Percentiles rank a stretch among this genome's conserved stretches.
Evolutionary conservation across 2,329 filamentous ascomycete genomes (phyloP).

Genomic region (Fusarium brachygibbosum): DNA sequence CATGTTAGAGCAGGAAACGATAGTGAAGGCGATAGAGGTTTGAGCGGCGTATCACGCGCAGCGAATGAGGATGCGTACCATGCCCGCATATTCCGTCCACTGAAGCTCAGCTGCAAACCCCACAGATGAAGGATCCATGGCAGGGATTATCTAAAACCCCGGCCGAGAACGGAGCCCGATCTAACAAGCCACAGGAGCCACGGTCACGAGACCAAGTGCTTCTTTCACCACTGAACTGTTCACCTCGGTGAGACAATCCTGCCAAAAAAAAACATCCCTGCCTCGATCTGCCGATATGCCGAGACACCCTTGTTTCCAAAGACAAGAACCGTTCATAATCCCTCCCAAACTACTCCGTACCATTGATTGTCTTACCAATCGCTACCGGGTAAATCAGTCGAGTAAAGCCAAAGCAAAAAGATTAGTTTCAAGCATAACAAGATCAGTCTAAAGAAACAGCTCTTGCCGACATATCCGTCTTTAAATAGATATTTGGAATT

Average conservation of each 20-base stretch:
- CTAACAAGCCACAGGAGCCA: conserved; percentile 1
- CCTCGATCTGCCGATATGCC: conserved; percentile 34
- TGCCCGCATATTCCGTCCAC: conserved; percentile 10
- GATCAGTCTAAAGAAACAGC: neutral
- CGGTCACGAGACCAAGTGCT: conserved; percentile 20
- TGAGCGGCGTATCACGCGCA: conserved; percentile 22
- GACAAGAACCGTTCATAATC: conserved; percentile 16
- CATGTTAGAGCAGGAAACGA: conserved; percentile 45
- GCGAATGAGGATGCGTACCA: conserved; percentile 36
- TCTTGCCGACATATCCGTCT: conserved; percentile 23
- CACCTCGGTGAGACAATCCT: conserved; percentile 31
- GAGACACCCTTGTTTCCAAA: conserved; percentile 25
- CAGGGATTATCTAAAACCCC: conserved; percentile 34
- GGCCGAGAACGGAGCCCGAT: conserved; percentile 30
- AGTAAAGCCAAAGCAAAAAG: neutral
- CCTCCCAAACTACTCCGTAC: conserved; percentile 1
- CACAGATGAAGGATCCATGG: conserved; percentile 8
- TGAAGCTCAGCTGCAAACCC: conserved; percentile 17
- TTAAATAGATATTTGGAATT: neutral
- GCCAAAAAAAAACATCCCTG: conserved; percentile 5
- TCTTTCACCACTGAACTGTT: conserved; percentile 9
- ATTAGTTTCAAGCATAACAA: neutral
- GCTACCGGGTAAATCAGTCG: conserved; percentile 17
- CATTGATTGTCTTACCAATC: conserved; percentile 19
- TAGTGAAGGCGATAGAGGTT: conserved; percentile 11